Evolutionary conservation across 192 early-diverging fungal genomes (phyloP).

Genomic region (Thamnidium elegans): DNA sequence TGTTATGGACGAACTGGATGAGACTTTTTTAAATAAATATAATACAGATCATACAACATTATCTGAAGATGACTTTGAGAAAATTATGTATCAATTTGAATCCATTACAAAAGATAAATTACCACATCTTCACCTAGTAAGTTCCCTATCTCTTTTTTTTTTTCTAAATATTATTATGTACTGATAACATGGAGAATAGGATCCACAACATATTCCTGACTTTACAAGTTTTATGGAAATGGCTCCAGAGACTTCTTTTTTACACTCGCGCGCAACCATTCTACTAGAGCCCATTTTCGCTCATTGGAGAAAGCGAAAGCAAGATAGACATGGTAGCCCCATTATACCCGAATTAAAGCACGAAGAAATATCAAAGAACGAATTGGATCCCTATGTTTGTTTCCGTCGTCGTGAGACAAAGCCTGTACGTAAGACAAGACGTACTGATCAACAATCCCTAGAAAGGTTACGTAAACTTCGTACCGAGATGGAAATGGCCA

Average conservation of each 20-base stretch:
- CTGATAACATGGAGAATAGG: conserved; percentile 11
- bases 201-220: conserved; percentile 33
- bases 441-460: conserved; percentile 68
- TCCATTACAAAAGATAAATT: conserved; percentile 52
- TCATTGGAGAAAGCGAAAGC: conserved; percentile 30
- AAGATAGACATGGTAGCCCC: conserved; percentile 16
- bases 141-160: conserved; percentile 4
- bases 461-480: conserved; percentile 71
- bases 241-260: conserved; percentile 8
- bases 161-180: background rate
- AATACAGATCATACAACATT: conserved; percentile 34
- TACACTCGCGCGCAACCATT: background rate
- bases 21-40: conserved; percentile 49
- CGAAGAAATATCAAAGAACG: conserved; percentile 47
- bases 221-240: conserved; percentile 19
- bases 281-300: conserved; percentile 20
- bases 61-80: conserved; percentile 68
- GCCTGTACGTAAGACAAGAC: conserved; percentile 68
- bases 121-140: conserved; percentile 30
- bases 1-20: conserved; percentile 75
- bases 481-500: conserved; percentile 61
- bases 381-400: conserved; percentile 83
- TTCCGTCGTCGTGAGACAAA: conserved; percentile 84
- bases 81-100: conserved; percentile 69
- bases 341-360: conserved; percentile 47